Conservation (phyloP, 148 eudicot species). For the Rhododendron simsii region DNA sequence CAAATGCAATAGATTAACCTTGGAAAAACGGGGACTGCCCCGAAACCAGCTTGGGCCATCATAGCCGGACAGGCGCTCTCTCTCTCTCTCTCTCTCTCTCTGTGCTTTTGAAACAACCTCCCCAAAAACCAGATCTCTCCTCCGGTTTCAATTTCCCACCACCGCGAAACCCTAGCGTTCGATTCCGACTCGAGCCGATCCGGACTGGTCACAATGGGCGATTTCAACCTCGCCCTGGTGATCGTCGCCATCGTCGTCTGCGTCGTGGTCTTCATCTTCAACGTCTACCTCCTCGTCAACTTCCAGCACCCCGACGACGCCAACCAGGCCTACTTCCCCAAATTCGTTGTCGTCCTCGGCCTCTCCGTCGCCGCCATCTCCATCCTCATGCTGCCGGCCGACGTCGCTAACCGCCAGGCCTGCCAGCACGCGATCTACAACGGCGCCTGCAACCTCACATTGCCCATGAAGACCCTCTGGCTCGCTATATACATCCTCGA, state of each 20-base stretch:
- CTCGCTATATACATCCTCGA: constrained; percentile 74
- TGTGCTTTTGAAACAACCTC: background rate
- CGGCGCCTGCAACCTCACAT: constrained; percentile 85
- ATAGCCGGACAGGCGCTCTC: background rate
- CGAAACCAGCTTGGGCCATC: background rate
- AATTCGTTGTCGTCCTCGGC: constrained; percentile 93
- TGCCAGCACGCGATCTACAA: constrained; percentile 85
- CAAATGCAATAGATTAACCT: no score
- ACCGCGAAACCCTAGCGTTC: background rate
- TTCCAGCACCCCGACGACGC: constrained; percentile 95
- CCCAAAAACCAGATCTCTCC: background rate
- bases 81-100: background rate
- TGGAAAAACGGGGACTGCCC: background rate
- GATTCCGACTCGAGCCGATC: background rate
- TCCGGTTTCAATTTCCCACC: background rate
- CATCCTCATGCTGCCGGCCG: constrained; percentile 93
- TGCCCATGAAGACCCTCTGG: constrained; percentile 97
- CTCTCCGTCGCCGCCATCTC: constrained; percentile 86
- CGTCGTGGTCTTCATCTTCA: constrained; percentile 75
- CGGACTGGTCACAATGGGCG: constrained; percentile 55
- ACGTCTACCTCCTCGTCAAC: constrained; percentile 79
- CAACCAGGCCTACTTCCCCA: constrained; percentile 94
- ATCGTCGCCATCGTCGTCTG: constrained; percentile 78
- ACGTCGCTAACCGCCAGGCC: constrained; percentile 94
- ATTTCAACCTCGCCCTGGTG: constrained; percentile 90